phyloP scores from a whole-genome alignment of 495 filamentous ascomycete genomes.

The Daldinia loculata region DNA sequence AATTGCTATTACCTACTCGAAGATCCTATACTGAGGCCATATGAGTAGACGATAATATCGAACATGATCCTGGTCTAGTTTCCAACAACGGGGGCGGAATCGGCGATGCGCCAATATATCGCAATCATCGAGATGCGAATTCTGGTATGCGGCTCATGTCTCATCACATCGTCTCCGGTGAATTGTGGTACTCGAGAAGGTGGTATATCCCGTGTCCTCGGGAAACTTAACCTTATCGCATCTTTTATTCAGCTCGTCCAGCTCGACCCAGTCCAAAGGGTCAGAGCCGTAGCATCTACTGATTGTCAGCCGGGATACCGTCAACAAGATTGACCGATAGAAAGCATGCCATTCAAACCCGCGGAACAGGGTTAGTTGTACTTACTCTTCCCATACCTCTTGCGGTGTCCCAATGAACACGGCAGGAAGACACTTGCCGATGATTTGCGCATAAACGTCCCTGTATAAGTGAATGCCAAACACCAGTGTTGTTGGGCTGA shows the following conservation, averaged over 20 bases:
- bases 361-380: background rate
- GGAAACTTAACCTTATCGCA: slow-evolving; percentile 51
- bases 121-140: background rate
- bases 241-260: slow-evolving; percentile 44
- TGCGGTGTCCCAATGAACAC: slow-evolving; percentile 55
- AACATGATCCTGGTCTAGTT: background rate
- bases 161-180: slow-evolving; percentile 44
- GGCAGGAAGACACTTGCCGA: slow-evolving; percentile 47
- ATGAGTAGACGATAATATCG: background rate
- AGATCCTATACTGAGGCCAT: background rate
- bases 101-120: background rate
- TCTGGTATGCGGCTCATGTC: background rate
- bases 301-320: slow-evolving; percentile 12
- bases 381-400: slow-evolving; percentile 52
- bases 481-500: slow-evolving; percentile 58
- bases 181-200: slow-evolving; percentile 52
- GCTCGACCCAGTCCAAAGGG: slow-evolving; percentile 13
- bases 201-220: slow-evolving; percentile 45
- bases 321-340: background rate
- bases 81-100: background rate
- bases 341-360: background rate
- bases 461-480: slow-evolving; percentile 71
- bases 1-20: background rate
- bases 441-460: slow-evolving; percentile 48
- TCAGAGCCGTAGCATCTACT: slow-evolving; percentile 17